Evolutionary conservation across 2,329 filamentous ascomycete species (phyloP).

Genomic region (Fusarium algeriense): DNA sequence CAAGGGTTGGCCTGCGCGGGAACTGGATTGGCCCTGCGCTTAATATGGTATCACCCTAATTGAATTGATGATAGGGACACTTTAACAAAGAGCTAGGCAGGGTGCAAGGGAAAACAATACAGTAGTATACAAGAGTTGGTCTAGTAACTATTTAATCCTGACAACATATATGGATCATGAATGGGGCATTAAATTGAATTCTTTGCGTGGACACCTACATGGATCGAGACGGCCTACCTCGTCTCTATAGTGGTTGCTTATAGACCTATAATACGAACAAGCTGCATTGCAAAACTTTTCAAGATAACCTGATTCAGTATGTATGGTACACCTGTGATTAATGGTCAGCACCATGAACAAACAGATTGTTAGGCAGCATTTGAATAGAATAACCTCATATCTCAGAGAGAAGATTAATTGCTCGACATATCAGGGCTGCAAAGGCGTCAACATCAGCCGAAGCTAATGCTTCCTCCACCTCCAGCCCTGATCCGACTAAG

Average conservation of each 20-base stretch:
- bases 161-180: background rate
- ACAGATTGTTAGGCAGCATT: background rate
- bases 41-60: background rate
- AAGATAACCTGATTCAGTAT: background rate
- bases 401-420: constrained; percentile 69
- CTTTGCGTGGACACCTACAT: background rate
- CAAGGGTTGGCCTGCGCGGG: constrained; percentile 1
- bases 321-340: constrained; percentile 16
- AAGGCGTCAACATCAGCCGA: constrained; percentile 49
- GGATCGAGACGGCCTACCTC: background rate
- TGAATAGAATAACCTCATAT: constrained; percentile 12
- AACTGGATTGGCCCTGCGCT: background rate
- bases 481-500: constrained; percentile 79
- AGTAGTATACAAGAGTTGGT: too few relatives aligned
- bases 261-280: background rate
- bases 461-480: constrained; percentile 51
- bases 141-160: too few relatives aligned
- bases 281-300: background rate
- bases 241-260: background rate
- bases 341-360: constrained; percentile 30
- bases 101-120: too few relatives aligned
- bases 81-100: too few relatives aligned
- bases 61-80: too few relatives aligned
- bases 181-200: background rate
- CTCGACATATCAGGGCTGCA: constrained; percentile 59